These are phyloP conservation scores for Globisporangium nagaii DNA, from an alignment of 352 stramenopile genomes.

Conservation along the genomic window DNA sequence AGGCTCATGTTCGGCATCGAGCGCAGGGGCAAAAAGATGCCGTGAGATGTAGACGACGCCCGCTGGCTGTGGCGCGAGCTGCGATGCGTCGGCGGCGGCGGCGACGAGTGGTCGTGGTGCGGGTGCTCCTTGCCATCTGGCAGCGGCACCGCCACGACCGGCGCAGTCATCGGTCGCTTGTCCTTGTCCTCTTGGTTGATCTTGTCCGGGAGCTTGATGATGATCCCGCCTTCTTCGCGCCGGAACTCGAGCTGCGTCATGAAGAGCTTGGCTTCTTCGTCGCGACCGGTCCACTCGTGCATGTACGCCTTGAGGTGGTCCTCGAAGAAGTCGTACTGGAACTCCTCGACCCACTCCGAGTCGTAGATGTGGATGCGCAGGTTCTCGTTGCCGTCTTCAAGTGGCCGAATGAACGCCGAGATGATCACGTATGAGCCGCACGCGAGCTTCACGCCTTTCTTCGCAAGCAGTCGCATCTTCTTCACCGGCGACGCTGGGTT, in stretches of 20 bases:
- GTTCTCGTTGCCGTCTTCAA: conserved; percentile 72
- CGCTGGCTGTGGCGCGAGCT: conserved; percentile 9
- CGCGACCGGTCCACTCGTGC: conserved; percentile 25
- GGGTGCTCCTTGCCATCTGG: conserved; percentile 5
- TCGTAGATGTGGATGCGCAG: conserved; percentile 71
- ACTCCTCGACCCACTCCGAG: conserved; percentile 61
- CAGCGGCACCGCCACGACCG: neutral
- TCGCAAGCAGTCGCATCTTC: conserved; percentile 49
- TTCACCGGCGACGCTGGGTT: conserved; percentile 35
- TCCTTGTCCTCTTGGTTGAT: neutral
- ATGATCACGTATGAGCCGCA: conserved; percentile 64
- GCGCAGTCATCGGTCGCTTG: neutral
- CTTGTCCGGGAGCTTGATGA: conserved; percentile 65
- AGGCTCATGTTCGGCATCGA: too few relatives aligned
- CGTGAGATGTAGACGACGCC: neutral
- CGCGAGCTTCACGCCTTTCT: conserved; percentile 49
- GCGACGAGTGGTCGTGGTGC: neutral
- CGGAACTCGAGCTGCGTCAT: conserved; percentile 53
- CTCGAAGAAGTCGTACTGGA: conserved; percentile 72
- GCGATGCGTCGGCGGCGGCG: neutral
- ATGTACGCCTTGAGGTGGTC: conserved; percentile 56
- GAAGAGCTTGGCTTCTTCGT: conserved; percentile 36
- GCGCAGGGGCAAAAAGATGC: neutral
- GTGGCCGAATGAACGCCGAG: conserved; percentile 56
- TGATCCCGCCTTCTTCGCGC: conserved; percentile 51